Conservation (phyloP, 345 rosid species). For the Cochlearia excelsa region DNA sequence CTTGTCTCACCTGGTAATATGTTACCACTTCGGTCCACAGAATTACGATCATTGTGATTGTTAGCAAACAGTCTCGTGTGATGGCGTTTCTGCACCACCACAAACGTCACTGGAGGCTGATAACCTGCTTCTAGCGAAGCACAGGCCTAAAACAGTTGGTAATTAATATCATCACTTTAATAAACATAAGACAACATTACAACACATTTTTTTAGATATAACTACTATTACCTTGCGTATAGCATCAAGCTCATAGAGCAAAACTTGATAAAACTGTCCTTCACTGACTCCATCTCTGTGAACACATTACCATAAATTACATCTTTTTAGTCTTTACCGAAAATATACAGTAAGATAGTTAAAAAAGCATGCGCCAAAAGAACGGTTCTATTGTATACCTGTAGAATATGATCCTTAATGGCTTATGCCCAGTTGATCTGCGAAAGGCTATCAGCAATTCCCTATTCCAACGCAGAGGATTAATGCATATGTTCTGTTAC, state of each 20-base stretch:
- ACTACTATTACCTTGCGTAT: slow-evolving; percentile 66
- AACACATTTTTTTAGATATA: neutral
- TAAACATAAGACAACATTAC: neutral
- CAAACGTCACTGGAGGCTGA: slow-evolving; percentile 99
- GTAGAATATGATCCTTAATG: slow-evolving; percentile 90
- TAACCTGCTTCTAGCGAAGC: slow-evolving; percentile 94
- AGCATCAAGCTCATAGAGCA: slow-evolving; percentile 93
- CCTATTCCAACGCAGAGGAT: slow-evolving; percentile 40
- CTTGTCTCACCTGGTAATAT: slow-evolving; percentile 62
- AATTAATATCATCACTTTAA: neutral
- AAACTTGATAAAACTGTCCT: slow-evolving; percentile 95
- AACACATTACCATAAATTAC: neutral
- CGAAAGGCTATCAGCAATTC: slow-evolving; percentile 94
- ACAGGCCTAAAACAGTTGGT: slow-evolving; percentile 56
- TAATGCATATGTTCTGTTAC: neutral
- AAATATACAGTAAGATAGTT: neutral
- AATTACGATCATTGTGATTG: slow-evolving; percentile 60
- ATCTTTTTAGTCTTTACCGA: neutral
- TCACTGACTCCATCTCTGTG: slow-evolving; percentile 97
- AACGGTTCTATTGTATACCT: slow-evolving; percentile 40
- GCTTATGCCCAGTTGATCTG: slow-evolving; percentile 95
- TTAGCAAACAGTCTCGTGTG: slow-evolving; percentile 96
- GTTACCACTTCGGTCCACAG: slow-evolving; percentile 91
- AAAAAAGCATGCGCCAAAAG: neutral
- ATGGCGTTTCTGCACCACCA: slow-evolving; percentile 98